Base-by-base conservation (phyloP, 2,329 filamentous ascomycete genomes). In the Aspergillus sp. region DNA sequence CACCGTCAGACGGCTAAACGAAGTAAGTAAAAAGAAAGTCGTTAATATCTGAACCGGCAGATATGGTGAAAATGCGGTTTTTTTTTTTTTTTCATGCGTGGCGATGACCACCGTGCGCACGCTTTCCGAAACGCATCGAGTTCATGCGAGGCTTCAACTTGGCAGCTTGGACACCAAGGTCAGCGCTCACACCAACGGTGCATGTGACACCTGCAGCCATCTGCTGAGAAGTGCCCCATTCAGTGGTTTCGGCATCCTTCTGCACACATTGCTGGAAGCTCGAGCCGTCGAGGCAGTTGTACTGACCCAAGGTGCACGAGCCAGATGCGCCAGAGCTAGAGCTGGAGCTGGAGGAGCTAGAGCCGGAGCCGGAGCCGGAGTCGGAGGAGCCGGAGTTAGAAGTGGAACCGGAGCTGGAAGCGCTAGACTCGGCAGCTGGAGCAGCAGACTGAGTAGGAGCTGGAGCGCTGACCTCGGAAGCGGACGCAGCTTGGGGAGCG, bases 121-220 rank as follows among this genome's bases (percentile, higher is more conserved):
- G 63, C 41, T 57, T 60, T 45, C 60, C 60, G 56, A 60, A 59
- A 41, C 63, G 64, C 55, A 63, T 59, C 10, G 55, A 59, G 39
- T 60, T 44, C 44, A 51, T 54, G 46, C 60, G 59, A 20, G 60
- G 59, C 54, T 57, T 59, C n/a, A 53, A 35, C 25, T 49, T 44
- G 17, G 55, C 27, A 10, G 53, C 58, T 7, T 53, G 51, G 37
- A 67, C 50, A 7, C 53, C 46, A 23, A 72, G 53, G 1, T 61
- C 51, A 1, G 45, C 41, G 27, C 54, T 57, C 46, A 60, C 52
- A 22, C 74, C 75, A 15, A 64, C 53, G 6, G 51, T 68, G 64
- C 81, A 84, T 23, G 66, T 65, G 12, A 77, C 82, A 33, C 81
- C 81, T 1, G 69, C 53, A 1, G 80, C 74, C 72, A 83, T 73